Conservation (phyloP, 1,139 yeast genomes). For the Pichia norvegensis region DNA sequence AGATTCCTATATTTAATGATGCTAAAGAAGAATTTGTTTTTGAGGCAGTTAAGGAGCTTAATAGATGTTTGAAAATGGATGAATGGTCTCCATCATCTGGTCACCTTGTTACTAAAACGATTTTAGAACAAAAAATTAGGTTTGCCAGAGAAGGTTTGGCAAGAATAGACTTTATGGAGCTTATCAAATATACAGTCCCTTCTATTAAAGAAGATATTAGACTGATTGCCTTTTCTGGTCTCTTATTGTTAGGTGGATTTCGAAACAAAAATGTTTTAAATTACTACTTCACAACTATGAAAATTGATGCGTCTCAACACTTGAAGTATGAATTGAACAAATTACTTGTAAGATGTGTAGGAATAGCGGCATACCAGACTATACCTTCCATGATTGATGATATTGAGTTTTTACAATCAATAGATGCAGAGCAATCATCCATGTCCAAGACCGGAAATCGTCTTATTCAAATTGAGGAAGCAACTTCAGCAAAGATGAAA, state of each 20-base stretch:
- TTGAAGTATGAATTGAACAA: constrained; percentile 45
- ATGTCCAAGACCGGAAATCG: constrained; percentile 19
- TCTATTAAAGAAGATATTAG: constrained; percentile 48
- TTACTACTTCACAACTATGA: constrained; percentile 52
- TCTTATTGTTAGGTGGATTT: constrained; percentile 70
- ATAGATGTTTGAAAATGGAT: constrained; percentile 72
- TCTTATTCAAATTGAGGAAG: constrained; percentile 46
- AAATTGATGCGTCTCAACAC: constrained; percentile 48
- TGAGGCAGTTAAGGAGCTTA: constrained; percentile 52
- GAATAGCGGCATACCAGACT: constrained; percentile 66
- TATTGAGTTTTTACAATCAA: constrained; percentile 39
- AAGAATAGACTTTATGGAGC: constrained; percentile 42
- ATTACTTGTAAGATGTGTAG: constrained; percentile 44
- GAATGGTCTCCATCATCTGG: constrained; percentile 80
- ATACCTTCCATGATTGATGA: constrained; percentile 48
- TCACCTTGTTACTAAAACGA: constrained; percentile 47
- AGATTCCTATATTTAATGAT: constrained; percentile 7
- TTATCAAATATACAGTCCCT: constrained; percentile 45
- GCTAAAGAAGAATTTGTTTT: constrained; percentile 32
- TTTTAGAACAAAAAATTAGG: constrained; percentile 50
- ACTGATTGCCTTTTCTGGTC: constrained; percentile 60
- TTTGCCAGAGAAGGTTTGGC: constrained; percentile 54
- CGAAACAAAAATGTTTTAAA: constrained; percentile 52
- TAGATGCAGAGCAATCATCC: constrained; percentile 1
- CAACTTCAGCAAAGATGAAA: constrained; percentile 31